Conservation (phyloP, 2,329 filamentous ascomycete species). For the Cadophora sp. region DNA sequence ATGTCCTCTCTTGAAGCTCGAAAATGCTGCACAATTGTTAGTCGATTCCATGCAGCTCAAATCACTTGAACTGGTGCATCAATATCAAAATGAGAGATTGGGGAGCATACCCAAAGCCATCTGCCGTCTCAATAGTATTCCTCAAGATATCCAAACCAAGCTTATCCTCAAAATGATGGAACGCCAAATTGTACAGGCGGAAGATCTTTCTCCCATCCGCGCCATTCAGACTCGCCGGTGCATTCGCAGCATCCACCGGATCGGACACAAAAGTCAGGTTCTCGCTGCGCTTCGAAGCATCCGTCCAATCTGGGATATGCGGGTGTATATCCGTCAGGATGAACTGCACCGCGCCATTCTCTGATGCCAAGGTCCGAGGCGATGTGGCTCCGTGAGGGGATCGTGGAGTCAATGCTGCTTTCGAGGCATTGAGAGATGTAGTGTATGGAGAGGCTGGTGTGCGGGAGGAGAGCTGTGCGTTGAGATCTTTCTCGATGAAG, state of each 20-base stretch:
- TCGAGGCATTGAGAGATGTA: slow-evolving; percentile 19
- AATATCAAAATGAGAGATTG: not conserved
- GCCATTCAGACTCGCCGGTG: slow-evolving; percentile 57
- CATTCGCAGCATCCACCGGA: slow-evolving; percentile 69
- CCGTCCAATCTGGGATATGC: slow-evolving; percentile 65
- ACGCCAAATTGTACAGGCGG: slow-evolving; percentile 75
- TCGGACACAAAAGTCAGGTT: slow-evolving; percentile 65
- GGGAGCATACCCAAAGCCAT: slow-evolving; percentile 63
- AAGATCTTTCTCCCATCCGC: slow-evolving; percentile 60
- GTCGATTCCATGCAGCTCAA: not conserved
- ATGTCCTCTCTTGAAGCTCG: slow-evolving; percentile 72
- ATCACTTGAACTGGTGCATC: not conserved
- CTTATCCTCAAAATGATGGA: slow-evolving; percentile 77
- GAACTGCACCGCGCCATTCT: slow-evolving; percentile 55
- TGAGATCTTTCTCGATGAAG: slow-evolving; percentile 65
- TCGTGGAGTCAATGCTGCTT: slow-evolving; percentile 31
- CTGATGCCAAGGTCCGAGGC: not conserved
- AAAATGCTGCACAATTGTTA: slow-evolving; percentile 58
- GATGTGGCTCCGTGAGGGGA: slow-evolving; percentile 34
- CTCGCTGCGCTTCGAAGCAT: slow-evolving; percentile 56
- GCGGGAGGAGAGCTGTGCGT: slow-evolving; percentile 49
- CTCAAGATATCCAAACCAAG: slow-evolving; percentile 65
- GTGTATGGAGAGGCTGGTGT: slow-evolving; percentile 38
- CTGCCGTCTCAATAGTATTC: slow-evolving; percentile 68
- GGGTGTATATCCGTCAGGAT: slow-evolving; percentile 72